Conservation (phyloP, 1,139 yeast species). For the Hyphopichia fennica region DNA sequence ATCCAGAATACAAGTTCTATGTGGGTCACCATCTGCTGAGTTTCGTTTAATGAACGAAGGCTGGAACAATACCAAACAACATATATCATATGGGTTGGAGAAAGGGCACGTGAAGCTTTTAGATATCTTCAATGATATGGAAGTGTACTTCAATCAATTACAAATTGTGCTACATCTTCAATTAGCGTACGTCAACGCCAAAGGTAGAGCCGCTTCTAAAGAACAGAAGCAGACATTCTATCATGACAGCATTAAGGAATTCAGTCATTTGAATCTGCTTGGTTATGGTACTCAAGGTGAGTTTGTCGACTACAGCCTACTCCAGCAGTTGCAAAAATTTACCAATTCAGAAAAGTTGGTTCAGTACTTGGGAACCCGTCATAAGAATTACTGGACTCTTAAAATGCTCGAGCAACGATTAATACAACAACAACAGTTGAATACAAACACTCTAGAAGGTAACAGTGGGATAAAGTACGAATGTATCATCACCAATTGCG, state of each 20-base stretch:
- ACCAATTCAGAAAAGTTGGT: conserved; percentile 13
- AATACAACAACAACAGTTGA: not conserved
- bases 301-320: conserved; percentile 14
- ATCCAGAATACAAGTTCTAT: conserved; percentile 1
- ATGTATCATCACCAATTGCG: conserved; percentile 29
- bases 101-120: conserved; percentile 29
- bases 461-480: conserved; percentile 13
- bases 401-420: conserved; percentile 22
- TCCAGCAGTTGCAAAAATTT: conserved; percentile 17
- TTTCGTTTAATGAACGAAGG: not conserved
- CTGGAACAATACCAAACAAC: not conserved
- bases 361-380: conserved; percentile 14
- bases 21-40: not conserved
- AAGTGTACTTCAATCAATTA: conserved; percentile 37
- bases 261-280: conserved; percentile 27
- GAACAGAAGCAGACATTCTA: not conserved
- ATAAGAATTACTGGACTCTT: conserved; percentile 25
- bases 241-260: conserved; percentile 9
- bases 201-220: not conserved
- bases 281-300: conserved; percentile 43
- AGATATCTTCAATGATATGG: conserved; percentile 21
- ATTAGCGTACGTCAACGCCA: not conserved
- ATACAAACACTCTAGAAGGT: not conserved
- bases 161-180: conserved; percentile 34
- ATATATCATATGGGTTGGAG: conserved; percentile 25